Evolutionary conservation across 2,329 filamentous ascomycete genomes (phyloP).

Genomic region (Hawksworthiomyces lignivorus): DNA sequence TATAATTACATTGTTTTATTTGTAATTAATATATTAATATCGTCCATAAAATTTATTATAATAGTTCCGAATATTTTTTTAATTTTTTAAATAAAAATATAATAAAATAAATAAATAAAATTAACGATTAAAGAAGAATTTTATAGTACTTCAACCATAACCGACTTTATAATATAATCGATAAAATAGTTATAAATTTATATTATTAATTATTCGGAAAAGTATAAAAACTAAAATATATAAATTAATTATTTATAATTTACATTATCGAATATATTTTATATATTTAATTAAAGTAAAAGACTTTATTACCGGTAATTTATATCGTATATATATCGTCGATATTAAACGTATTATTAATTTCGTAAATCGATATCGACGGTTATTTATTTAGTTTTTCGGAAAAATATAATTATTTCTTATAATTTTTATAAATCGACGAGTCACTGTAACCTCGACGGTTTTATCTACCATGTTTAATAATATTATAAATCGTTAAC

Average conservation of each 20-base stretch:
- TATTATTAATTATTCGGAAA: no score
- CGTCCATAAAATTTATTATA: background rate
- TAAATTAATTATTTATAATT: no score
- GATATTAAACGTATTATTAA: no score
- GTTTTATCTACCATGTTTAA: background rate
- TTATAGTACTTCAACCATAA: no score
- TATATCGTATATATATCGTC: no score
- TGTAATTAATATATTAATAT: background rate
- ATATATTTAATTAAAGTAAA: no score
- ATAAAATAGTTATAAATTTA: no score
- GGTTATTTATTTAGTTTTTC: background rate
- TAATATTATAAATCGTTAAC: background rate
- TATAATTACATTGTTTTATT: constrained; percentile 3
- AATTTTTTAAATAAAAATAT: background rate
- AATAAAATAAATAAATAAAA: background rate
- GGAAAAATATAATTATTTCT: background rate
- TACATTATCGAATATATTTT: no score
- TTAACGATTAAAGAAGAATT: background rate
- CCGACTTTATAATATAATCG: no score
- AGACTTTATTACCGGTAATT: no score
- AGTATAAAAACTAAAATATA: no score
- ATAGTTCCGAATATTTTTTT: background rate
- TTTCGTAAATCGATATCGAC: background rate
- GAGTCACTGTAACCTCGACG: no score
- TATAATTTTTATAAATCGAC: background rate